Evolutionary conservation across 306 rosid genomes (phyloP), one percentile per base, ranked within the genome.

Genomic region (Vicia faba): DNA sequence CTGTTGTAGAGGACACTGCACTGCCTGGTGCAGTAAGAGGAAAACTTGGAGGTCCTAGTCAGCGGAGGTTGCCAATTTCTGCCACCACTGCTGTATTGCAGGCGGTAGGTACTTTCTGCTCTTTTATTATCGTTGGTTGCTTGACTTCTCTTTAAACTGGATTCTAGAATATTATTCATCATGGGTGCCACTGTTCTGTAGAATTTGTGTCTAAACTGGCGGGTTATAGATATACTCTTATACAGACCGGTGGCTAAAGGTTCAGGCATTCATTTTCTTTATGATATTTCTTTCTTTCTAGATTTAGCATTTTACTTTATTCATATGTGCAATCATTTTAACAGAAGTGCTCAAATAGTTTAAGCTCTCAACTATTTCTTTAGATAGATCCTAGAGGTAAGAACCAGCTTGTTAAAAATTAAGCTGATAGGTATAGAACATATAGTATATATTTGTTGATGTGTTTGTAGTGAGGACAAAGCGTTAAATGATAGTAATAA

Each of bases 11-110:
- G 41, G 91, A 80, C 54, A 53, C 75, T 40, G 33, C 63, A 64
- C 84, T 92, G 23, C 96, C 98, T 49, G 78, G 93, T 78, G 80
- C 93, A 20, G 96, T 92, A 43, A 92, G 73, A 76, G 98, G 98
- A 69, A 92, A 82, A 68, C 98, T 92, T 56, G 98, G 98, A 76
- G 98, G 98, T 55, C 98, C 96, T 29, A 89, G 98, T 80, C 98
- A 89, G 76, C 89, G 98, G 46, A 87, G 98, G 71, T 73, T 92
- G 72, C 79, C 96, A 70, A 79, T 85, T 72, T 83, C 87, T 51
- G 80, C 82, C 78, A 75, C 96, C 44, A 72, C 91, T 33, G 69
- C 76, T 31, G 98, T 87, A 57, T 68, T 92, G 79, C 89, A 83
- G 75, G 93, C 93, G 41, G 98, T 87, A 89, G 75, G 84, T 81